Base-by-base conservation (phyloP, 768 basidiomycete genomes). In the Leccinum uliginosum region DNA sequence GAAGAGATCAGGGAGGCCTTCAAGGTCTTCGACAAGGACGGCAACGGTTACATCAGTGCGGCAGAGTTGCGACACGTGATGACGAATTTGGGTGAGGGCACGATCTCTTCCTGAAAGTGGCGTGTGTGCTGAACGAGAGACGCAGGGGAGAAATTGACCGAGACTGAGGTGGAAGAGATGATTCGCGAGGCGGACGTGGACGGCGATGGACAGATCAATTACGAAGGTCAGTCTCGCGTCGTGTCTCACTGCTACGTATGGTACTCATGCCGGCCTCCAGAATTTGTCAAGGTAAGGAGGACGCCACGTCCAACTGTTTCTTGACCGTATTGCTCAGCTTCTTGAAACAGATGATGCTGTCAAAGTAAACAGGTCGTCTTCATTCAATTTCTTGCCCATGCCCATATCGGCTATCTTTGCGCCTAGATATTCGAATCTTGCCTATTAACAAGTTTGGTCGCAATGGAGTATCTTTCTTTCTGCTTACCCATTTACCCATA, bases 1-100 rank as follows among this genome's bases (percentile, higher is more conserved):
- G 93, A 94, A 73, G 95, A 97, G 76, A 90, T 98, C 74, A 86
- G 84, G 71, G 91, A 95, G 78, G 96, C 96, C 24, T 98, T 98
- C 84, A 90, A 89, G 74, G 92, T 93, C 54, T 97, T 97, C 66
- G 95, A 98, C 75, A 94, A 92, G 83, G 92, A 98, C 67, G 90
- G 90, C 12, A 94, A 93, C 65, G 95, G 94, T 17, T 89, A 79
- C 67, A 97, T 98, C 74, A 87, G 81, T 34, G 84, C 89, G 5
- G 85, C 85, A 2, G 95, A 98, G 78, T 74, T 97, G 71, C 81
- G 87, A 69, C 86, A 89, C 65, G 92, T 97, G 65, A 96, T 98
- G 95, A 88, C 82, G 60, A 92, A 85, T 70, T 80, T 97, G 56
- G 89, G 92, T 89, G 63, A 53, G 83, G 67, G 15, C 35, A 27